Evolutionary conservation across 768 basidiomycete genomes (phyloP).

Genomic region (Phlegmacium glaucopus): DNA sequence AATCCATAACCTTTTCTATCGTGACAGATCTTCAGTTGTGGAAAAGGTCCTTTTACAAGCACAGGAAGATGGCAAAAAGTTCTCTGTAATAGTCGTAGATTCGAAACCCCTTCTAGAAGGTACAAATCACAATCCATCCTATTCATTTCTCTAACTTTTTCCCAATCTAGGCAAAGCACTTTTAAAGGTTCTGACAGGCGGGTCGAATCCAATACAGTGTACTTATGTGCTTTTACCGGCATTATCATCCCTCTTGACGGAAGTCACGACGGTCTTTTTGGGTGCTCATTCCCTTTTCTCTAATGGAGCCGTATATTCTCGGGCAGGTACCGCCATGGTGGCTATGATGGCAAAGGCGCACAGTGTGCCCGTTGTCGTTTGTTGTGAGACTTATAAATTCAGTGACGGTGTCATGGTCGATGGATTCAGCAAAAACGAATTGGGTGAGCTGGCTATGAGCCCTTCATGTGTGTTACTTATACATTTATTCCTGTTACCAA

Average conservation of each 20-base stretch:
- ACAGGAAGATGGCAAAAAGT: conserved; percentile 66
- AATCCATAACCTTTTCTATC: not conserved
- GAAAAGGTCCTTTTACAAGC: conserved; percentile 85
- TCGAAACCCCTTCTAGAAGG: conserved; percentile 95
- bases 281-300: conserved; percentile 95
- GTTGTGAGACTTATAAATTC: conserved; percentile 99
- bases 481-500: conserved; percentile 11
- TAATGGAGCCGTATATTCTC: conserved; percentile 90
- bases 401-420: conserved; percentile 91
- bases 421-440: conserved; percentile 93
- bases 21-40: conserved; percentile 83
- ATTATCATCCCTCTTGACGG: conserved; percentile 72
- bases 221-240: conserved; percentile 92
- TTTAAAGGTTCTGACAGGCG: conserved; percentile 62
- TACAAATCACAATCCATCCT: conserved; percentile 15
- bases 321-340: conserved; percentile 93
- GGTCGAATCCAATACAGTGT: conserved; percentile 63
- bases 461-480: not conserved
- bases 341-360: conserved; percentile 93
- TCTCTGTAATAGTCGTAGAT: conserved; percentile 92
- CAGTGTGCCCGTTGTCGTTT: conserved; percentile 91
- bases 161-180: conserved; percentile 66
- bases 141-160: not conserved
- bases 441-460: conserved; percentile 55
- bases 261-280: conserved; percentile 81